Evolutionary conservation across 139 green algal species (phyloP), one percentile per base, ranked within the genome.

Genomic region (Chlamydomonas asymmetrica): DNA sequence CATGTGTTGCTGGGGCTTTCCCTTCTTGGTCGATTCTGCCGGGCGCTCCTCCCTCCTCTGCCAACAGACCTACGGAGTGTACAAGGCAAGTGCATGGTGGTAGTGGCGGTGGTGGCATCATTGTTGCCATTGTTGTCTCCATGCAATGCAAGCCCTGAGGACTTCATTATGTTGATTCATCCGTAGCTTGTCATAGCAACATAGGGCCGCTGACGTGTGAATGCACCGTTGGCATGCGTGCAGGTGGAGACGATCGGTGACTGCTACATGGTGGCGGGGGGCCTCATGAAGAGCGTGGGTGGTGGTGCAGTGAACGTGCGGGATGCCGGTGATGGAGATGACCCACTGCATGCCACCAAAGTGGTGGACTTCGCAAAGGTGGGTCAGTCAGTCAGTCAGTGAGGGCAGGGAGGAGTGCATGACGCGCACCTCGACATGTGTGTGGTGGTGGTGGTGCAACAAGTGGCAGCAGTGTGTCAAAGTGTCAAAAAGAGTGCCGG

Each of bases 181-280:
- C 6, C 16, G 29, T 62, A 62, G 52, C 29, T 27, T 62, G 52
- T 62, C 52, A 62, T 9, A 27, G 6, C 52, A 29, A 27, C 52
- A 62, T 62, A 62, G 29, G 29, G 9, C 23, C 13, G 31, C 31
- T 20, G 40, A 34, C 31, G 40, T 43, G 10, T 2, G 59, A 5
- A 7, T 13, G 31, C 9, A 13, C 59, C 25, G 9, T 5, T 13
- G 4, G 35, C 10, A 9, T 13, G 25, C 25, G 48, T 25, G 4
- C 64, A 71, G 64, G 64, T 71, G 40, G 64, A 71, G 64, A 71
- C 64, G 41, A 71, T 71, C 31, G 64, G 64, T 5, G 64, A 71
- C 40, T 71, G 64, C 64, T 71, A 71, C 41, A 60, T 71, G 40
- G 64, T 71, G 40, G 64, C 64, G n/a, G 63, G 63, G 8, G 63